A percentile compares a stretch with the other conserved stretches of the same genome.
phyloP scores from a whole-genome alignment of 2,329 filamentous ascomycete species.

The Shiraia sp. region DNA sequence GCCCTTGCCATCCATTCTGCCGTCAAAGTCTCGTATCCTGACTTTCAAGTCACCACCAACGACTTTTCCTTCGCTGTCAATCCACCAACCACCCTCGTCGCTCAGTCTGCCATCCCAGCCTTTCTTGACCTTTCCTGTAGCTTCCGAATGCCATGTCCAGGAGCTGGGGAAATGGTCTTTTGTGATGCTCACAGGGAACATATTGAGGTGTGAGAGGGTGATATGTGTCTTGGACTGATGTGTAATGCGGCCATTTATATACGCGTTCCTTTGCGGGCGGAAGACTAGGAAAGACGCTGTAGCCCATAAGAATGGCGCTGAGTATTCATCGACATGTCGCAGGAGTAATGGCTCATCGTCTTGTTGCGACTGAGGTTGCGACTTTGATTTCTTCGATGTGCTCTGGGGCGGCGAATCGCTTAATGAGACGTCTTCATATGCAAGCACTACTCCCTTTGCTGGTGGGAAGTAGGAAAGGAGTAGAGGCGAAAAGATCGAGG shows the following conservation, averaged over 20 bases:
- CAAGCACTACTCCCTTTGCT: conserved; percentile 73
- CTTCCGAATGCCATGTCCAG: conserved; percentile 70
- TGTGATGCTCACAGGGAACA: conserved; percentile 89
- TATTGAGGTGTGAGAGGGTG: conserved; percentile 84
- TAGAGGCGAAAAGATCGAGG: conserved; percentile 75
- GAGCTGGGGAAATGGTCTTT: conserved; percentile 71
- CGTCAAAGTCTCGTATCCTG: conserved; percentile 82
- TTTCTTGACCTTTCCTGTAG: conserved; percentile 22
- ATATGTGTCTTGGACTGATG: conserved; percentile 88
- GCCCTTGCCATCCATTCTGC: conserved; percentile 65
- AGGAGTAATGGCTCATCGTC: conserved; percentile 22
- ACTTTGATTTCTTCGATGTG: background rate
- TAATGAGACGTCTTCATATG: conserved; percentile 70
- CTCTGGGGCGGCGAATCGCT: conserved; percentile 59
- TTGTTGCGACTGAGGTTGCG: conserved; percentile 3
- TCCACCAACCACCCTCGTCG: conserved; percentile 71
- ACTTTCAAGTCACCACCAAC: conserved; percentile 66
- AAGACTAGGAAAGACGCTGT: conserved; percentile 87
- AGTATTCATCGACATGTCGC: conserved; percentile 66
- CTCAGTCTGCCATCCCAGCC: conserved; percentile 29
- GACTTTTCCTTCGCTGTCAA: conserved; percentile 66
- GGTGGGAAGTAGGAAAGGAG: conserved; percentile 76
- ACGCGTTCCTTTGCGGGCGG: conserved; percentile 71
- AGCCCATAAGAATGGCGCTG: conserved; percentile 83
- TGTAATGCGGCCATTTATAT: conserved; percentile 80